These are phyloP conservation scores for Nothophaeocryptopus gaeumannii DNA, from an alignment of 2,329 filamentous ascomycete species.

Conservation along the genomic window DNA sequence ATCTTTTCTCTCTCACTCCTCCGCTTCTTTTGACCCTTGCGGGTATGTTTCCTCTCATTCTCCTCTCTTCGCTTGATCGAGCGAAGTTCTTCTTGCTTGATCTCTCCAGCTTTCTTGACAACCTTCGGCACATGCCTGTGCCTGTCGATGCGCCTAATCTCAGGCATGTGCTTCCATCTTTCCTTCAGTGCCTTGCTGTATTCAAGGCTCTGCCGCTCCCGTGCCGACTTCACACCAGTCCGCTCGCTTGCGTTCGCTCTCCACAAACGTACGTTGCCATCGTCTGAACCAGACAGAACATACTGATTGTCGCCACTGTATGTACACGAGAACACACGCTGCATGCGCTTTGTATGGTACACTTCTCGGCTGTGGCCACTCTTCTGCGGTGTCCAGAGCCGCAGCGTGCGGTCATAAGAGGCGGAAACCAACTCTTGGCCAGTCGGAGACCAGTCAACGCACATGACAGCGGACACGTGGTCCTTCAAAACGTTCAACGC, in stretches of 20 bases:
- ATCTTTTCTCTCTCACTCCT: constrained; percentile 89
- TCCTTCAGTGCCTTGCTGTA: constrained; percentile 84
- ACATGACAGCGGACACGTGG: constrained; percentile 90
- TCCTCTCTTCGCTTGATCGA: constrained; percentile 88
- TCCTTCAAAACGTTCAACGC: constrained; percentile 88
- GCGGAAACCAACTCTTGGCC: constrained; percentile 90
- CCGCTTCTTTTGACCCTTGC: constrained; percentile 73
- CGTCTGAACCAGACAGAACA: constrained; percentile 84
- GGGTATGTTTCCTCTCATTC: constrained; percentile 88
- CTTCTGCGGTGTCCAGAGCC: constrained; percentile 73
- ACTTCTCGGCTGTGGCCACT: constrained; percentile 81
- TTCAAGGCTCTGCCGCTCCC: constrained; percentile 82
- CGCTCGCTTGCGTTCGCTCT: constrained; percentile 78
- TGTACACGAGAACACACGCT: constrained; percentile 79
- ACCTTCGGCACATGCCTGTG: constrained; percentile 90
- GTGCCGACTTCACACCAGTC: constrained; percentile 79
- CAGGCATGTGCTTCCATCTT: constrained; percentile 91
- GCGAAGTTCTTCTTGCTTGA: constrained; percentile 85
- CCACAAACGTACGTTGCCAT: constrained; percentile 90
- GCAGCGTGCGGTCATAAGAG: constrained; percentile 82
- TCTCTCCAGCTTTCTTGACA: constrained; percentile 92
- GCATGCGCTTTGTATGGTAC: constrained; percentile 98
- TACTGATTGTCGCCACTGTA: constrained; percentile 91
- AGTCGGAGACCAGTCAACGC: constrained; percentile 91
- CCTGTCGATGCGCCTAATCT: constrained; percentile 83